Conservation (phyloP, 2,329 filamentous ascomycete species). For the Neonectria punicea region DNA sequence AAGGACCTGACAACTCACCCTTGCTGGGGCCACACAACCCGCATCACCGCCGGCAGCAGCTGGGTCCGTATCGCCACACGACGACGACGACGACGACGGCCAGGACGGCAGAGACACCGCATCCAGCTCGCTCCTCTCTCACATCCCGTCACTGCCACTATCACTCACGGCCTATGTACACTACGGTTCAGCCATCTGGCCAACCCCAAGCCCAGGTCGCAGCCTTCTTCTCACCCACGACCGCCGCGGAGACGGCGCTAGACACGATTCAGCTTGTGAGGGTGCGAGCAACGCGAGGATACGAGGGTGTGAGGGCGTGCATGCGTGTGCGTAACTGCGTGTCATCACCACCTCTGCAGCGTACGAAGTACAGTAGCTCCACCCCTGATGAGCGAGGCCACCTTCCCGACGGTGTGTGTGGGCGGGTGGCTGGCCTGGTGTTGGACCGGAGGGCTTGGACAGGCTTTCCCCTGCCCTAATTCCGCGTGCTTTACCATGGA, state of each 20-base stretch:
- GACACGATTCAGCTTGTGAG: conserved; percentile 10
- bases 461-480: conserved; percentile 9
- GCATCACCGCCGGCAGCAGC: conserved; percentile 8
- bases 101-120: conserved; percentile 4
- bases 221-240: conserved; percentile 12
- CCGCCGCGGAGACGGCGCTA: conserved; percentile 7
- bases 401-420: conserved; percentile 33
- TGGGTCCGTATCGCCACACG: conserved; percentile 17
- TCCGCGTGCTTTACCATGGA: conserved; percentile 3
- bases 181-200: background rate
- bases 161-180: background rate
- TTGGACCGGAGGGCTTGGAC: conserved; percentile 9
- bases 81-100: conserved; percentile 10
- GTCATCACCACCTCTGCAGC: conserved; percentile 31
- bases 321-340: conserved; percentile 36
- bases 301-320: conserved; percentile 8
- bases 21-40: conserved; percentile 12
- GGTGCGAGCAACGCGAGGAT: background rate
- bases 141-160: background rate
- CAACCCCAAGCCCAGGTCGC: conserved; percentile 8
- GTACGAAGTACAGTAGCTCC: conserved; percentile 13
- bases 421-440: conserved; percentile 26
- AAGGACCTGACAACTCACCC: conserved; percentile 10
- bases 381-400: conserved; percentile 29
- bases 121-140: conserved; percentile 4